Evolutionary conservation across 495 filamentous ascomycete species (phyloP).

Genomic region (Cercophora scortea): DNA sequence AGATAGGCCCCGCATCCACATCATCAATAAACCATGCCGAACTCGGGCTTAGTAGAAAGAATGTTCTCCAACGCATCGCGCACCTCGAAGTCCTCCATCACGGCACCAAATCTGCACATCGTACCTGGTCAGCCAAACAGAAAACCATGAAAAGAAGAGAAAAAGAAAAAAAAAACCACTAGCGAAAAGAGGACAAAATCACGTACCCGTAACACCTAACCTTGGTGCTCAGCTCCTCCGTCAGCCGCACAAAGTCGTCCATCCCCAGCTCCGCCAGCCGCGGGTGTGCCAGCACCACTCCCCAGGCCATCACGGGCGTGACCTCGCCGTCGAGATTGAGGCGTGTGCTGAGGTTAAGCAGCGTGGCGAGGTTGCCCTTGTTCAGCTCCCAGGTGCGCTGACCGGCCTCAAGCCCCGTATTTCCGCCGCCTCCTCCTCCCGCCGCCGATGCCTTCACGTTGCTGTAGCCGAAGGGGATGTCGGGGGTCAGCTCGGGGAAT

Average conservation of each 20-base stretch:
- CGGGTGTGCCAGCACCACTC: constrained; percentile 66
- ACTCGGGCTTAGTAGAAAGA: constrained; percentile 55
- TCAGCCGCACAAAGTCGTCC: constrained; percentile 66
- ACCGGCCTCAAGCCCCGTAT: constrained; percentile 26
- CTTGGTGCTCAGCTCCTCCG: constrained; percentile 66
- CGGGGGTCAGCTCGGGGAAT: constrained; percentile 33
- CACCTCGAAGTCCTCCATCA: constrained; percentile 88
- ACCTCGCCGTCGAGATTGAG: constrained; percentile 87
- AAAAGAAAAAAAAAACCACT: background rate
- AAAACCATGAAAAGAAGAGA: background rate
- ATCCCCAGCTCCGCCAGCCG: constrained; percentile 53
- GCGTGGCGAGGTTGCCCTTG: constrained; percentile 64
- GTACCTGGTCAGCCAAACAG: no score
- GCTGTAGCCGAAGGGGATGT: constrained; percentile 43
- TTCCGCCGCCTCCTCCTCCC: constrained; percentile 23
- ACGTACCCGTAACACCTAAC: constrained; percentile 91
- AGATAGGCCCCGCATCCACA: background rate
- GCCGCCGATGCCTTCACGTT: constrained; percentile 14
- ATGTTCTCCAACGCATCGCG: constrained; percentile 73
- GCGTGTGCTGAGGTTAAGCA: constrained; percentile 76
- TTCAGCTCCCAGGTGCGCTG: constrained; percentile 62
- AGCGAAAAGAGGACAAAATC: constrained; percentile 5
- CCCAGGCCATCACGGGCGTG: constrained; percentile 94
- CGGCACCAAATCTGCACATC: constrained; percentile 61
- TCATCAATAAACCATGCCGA: constrained; percentile 22